These are phyloP conservation scores for Colletotrichum melonis DNA, from an alignment of 2,329 filamentous ascomycete species.

Conservation along the genomic window DNA sequence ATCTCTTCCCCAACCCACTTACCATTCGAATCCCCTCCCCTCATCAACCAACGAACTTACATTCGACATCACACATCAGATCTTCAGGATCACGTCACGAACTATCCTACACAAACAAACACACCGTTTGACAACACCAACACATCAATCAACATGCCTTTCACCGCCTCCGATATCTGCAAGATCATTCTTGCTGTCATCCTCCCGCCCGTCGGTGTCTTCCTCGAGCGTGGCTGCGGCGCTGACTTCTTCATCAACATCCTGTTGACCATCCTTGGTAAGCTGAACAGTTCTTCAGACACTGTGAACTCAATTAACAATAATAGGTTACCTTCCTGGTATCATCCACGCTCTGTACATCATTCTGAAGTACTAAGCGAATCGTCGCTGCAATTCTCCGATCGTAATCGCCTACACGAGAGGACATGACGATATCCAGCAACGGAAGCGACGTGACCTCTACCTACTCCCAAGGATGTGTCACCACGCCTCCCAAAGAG, in stretches of 20 bases:
- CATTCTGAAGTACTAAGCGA: constrained; percentile 83
- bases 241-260: constrained; percentile 94
- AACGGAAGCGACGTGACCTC: constrained; percentile 10
- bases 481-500: not conserved
- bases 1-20: constrained; percentile 28
- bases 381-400: not conserved
- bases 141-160: constrained; percentile 60
- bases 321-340: constrained; percentile 74
- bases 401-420: not conserved
- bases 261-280: constrained; percentile 80
- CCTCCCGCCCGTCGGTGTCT: constrained; percentile 90
- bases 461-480: not conserved
- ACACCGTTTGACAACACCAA: not conserved
- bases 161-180: constrained; percentile 69
- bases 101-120: constrained; percentile 17
- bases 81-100: constrained; percentile 13
- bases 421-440: constrained; percentile 1
- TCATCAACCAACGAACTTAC: constrained; percentile 25
- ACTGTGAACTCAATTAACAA: not conserved
- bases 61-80: constrained; percentile 1
- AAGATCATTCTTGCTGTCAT: constrained; percentile 87
- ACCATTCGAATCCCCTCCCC: not conserved
- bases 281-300: constrained; percentile 34
- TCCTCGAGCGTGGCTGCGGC: constrained; percentile 92
- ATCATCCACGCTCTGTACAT: constrained; percentile 96